Evolutionary conservation across 164 flowering plant species (phyloP).

Genomic region (Magnolia sinica): DNA sequence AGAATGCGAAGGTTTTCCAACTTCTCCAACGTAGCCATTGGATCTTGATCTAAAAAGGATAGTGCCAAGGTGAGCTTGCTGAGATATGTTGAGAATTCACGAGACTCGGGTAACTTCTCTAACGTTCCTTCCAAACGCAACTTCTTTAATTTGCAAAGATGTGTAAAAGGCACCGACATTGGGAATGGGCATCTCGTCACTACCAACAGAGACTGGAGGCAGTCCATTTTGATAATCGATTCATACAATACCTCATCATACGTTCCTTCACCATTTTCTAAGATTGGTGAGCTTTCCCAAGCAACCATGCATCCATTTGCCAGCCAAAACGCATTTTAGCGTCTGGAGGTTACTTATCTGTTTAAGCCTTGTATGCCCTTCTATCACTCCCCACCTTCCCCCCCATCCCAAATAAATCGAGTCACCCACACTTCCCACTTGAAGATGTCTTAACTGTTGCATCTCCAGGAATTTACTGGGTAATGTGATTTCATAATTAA

Average conservation of each 20-base stretch:
- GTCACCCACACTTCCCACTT: not conserved
- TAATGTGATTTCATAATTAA: not conserved
- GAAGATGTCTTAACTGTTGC: conserved; percentile 8
- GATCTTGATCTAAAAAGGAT: conserved; percentile 4
- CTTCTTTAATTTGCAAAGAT: not conserved
- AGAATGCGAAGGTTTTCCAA: conserved; percentile 11
- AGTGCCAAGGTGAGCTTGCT: not conserved
- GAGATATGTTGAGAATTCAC: conserved; percentile 4
- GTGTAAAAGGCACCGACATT: not conserved
- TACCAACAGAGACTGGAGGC: not conserved
- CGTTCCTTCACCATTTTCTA: not conserved
- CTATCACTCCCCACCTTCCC: no score
- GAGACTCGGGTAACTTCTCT: not conserved
- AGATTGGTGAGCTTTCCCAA: conserved; percentile 10
- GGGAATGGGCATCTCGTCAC: no score
- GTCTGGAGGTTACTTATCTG: conserved; percentile 1
- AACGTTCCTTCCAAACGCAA: not conserved
- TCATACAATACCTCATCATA: not conserved
- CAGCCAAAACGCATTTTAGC: not conserved
- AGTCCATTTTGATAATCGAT: not conserved
- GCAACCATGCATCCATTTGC: not conserved
- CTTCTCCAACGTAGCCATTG: conserved; percentile 12
- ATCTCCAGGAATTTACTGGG: conserved; percentile 9
- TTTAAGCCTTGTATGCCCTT: not conserved
- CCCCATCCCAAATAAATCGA: no score